Conservation (phyloP, 805 yeast species). For the Pichia nanzhaoensis region DNA sequence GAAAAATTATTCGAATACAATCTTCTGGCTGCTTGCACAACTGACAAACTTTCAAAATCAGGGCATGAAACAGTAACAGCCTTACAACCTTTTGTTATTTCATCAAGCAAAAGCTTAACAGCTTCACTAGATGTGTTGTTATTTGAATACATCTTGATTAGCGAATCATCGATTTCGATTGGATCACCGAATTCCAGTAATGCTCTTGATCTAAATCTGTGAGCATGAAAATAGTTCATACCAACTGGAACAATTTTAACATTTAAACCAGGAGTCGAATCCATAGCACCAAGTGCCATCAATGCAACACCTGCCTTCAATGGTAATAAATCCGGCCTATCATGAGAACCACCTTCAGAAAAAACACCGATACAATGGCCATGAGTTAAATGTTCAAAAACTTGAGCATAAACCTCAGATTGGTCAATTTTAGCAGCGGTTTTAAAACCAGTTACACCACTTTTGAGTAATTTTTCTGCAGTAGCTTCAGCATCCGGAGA, state of each 20-base stretch:
- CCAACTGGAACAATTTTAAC: slow-evolving; percentile 95
- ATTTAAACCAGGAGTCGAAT: slow-evolving; percentile 62
- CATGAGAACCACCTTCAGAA: slow-evolving; percentile 99
- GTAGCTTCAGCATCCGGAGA: slow-evolving; percentile 35
- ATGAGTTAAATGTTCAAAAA: slow-evolving; percentile 73
- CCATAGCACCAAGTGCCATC: slow-evolving; percentile 95
- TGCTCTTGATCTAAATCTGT: slow-evolving; percentile 91
- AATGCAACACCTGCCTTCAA: slow-evolving; percentile 96
- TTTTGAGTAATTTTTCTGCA: slow-evolving; percentile 34
- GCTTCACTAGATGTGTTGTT: slow-evolving; percentile 62
- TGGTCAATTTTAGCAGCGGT: slow-evolving; percentile 84
- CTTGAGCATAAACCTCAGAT: slow-evolving; percentile 71
- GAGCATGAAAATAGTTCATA: slow-evolving; percentile 94
- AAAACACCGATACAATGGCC: slow-evolving; percentile 87
- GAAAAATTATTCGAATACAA: slow-evolving; percentile 73
- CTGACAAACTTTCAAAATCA: slow-evolving; percentile 83
- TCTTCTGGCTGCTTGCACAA: slow-evolving; percentile 87
- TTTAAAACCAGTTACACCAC: slow-evolving; percentile 51
- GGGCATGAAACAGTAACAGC: slow-evolving; percentile 86
- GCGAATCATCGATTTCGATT: slow-evolving; percentile 52
- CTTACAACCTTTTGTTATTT: slow-evolving; percentile 64
- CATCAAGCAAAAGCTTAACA: slow-evolving; percentile 62
- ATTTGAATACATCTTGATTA: slow-evolving; percentile 58
- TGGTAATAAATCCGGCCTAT: slow-evolving; percentile 84
- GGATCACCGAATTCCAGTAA: slow-evolving; percentile 93